phyloP scores from a whole-genome alignment of 805 yeast species.

The Saccharomycopsis olivae region DNA sequence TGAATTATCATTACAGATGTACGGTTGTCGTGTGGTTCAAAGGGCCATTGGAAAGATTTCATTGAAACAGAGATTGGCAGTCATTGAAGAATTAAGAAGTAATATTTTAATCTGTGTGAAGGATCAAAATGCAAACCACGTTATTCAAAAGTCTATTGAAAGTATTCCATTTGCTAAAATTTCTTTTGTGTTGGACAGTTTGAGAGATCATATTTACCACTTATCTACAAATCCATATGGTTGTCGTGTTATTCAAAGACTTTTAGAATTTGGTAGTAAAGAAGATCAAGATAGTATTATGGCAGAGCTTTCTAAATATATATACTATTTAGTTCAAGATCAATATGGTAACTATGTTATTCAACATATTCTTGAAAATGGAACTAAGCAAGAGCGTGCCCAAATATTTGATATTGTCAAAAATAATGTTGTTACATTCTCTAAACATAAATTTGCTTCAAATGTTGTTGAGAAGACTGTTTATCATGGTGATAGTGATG shows the following conservation, averaged over 20 bases:
- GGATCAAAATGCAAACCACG: conserved; percentile 98
- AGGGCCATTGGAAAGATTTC: conserved; percentile 72
- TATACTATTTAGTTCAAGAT: conserved; percentile 76
- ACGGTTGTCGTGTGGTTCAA: conserved; percentile 96
- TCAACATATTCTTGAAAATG: conserved; percentile 86
- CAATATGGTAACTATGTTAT: conserved; percentile 97
- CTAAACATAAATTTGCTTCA: conserved; percentile 96
- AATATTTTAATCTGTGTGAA: conserved; percentile 62
- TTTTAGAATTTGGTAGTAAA: conserved; percentile 65
- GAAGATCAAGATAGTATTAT: conserved; percentile 60
- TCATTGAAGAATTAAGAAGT: conserved; percentile 61
- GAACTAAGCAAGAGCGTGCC: conserved; percentile 39
- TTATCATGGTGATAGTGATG: conserved; percentile 53
- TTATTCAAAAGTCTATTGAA: conserved; percentile 90
- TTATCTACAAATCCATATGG: conserved; percentile 95
- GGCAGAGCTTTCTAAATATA: conserved; percentile 58
- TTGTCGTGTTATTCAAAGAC: conserved; percentile 90
- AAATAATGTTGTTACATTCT: conserved; percentile 64
- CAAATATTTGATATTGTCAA: conserved; percentile 58
- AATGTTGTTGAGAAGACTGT: conserved; percentile 95
- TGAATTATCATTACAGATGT: conserved; percentile 81
- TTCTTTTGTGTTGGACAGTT: conserved; percentile 61
- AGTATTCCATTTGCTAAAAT: conserved; percentile 61
- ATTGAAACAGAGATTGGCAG: conserved; percentile 49
- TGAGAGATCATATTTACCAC: conserved; percentile 64